Evolutionary conservation across 2,329 filamentous ascomycete genomes (phyloP).

Genomic region (Aspergillus udagawae): DNA sequence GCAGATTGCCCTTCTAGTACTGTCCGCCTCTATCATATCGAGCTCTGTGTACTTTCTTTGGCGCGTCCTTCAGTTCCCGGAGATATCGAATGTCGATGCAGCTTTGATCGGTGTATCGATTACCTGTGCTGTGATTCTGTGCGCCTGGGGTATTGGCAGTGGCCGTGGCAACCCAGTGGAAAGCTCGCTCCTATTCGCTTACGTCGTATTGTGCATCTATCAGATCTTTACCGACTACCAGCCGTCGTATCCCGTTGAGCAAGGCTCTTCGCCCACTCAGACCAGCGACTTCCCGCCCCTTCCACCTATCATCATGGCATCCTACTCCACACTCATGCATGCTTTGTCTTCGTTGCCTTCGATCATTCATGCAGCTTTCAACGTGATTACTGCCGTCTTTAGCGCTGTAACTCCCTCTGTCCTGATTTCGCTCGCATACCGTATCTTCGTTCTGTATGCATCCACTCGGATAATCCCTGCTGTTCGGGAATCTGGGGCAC

Average conservation of each 20-base stretch:
- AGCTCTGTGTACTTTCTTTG: slow-evolving; percentile 95
- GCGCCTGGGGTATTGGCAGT: slow-evolving; percentile 89
- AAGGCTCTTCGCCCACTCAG: slow-evolving; percentile 54
- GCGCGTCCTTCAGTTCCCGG: slow-evolving; percentile 89
- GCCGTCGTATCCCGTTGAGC: slow-evolving; percentile 64
- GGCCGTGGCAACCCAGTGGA: slow-evolving; percentile 93
- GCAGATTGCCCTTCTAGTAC: slow-evolving; percentile 79
- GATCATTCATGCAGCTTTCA: slow-evolving; percentile 77
- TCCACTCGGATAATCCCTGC: slow-evolving; percentile 94
- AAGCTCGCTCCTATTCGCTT: slow-evolving; percentile 91
- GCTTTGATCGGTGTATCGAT: slow-evolving; percentile 89
- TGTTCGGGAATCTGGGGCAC: slow-evolving; percentile 78
- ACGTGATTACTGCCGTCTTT: slow-evolving; percentile 84
- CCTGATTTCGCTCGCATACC: slow-evolving; percentile 90
- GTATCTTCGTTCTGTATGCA: slow-evolving; percentile 91
- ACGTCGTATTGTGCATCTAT: slow-evolving; percentile 97
- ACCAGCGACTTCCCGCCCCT: slow-evolving; percentile 80
- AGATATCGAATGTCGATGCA: slow-evolving; percentile 87
- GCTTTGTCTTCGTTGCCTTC: slow-evolving; percentile 77
- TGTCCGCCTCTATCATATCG: slow-evolving; percentile 87
- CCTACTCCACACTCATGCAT: slow-evolving; percentile 86
- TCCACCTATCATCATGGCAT: slow-evolving; percentile 96
- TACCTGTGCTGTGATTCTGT: slow-evolving; percentile 87
- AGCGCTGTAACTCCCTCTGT: slow-evolving; percentile 95
- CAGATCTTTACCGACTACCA: slow-evolving; percentile 99